These are phyloP conservation scores for Taiwanofungus camphoratus DNA, from an alignment of 1,284 basidiomycete species.

Conservation along the genomic window DNA sequence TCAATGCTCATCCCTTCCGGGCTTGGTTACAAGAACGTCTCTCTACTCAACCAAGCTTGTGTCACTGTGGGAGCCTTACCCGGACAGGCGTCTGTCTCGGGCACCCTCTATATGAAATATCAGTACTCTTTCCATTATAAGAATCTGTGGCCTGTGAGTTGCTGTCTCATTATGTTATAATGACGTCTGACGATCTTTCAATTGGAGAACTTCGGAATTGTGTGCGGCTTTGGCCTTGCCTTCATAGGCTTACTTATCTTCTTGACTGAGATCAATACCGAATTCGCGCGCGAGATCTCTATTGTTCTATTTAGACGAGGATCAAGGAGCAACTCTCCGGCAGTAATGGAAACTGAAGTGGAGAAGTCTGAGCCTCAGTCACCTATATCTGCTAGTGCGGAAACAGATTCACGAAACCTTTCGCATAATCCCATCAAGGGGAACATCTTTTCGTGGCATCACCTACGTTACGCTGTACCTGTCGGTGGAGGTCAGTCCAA, in stretches of 20 bases:
- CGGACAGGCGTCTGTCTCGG: slow-evolving; percentile 40
- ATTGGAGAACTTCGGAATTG: slow-evolving; percentile 48
- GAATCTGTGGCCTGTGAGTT: slow-evolving; percentile 63
- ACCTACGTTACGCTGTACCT: slow-evolving; percentile 55
- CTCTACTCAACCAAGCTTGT: slow-evolving; percentile 52
- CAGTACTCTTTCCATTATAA: slow-evolving; percentile 56
- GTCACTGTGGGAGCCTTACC: slow-evolving; percentile 44
- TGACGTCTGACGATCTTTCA: not conserved
- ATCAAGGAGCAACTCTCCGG: slow-evolving; percentile 9
- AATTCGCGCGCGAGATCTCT: slow-evolving; percentile 22
- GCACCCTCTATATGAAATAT: slow-evolving; percentile 46
- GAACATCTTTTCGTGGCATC: slow-evolving; percentile 54
- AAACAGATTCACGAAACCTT: slow-evolving; percentile 13
- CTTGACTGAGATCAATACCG: slow-evolving; percentile 41
- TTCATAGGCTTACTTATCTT: slow-evolving; percentile 42
- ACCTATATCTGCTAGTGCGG: not conserved
- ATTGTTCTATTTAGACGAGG: slow-evolving; percentile 36
- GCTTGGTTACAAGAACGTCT: slow-evolving; percentile 44
- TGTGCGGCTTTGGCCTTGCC: slow-evolving; percentile 41
- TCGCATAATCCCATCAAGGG: slow-evolving; percentile 23
- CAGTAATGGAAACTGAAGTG: not conserved
- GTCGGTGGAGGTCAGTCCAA: slow-evolving; percentile 48
- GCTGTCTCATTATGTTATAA: not conserved
- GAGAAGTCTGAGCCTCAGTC: slow-evolving; percentile 2
- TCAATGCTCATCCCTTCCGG: slow-evolving; percentile 37